A percentile compares a stretch with the other conserved stretches of the same genome.
Evolutionary conservation across 2,329 filamentous ascomycete species (phyloP).

Genomic region (Polychaeton citri): DNA sequence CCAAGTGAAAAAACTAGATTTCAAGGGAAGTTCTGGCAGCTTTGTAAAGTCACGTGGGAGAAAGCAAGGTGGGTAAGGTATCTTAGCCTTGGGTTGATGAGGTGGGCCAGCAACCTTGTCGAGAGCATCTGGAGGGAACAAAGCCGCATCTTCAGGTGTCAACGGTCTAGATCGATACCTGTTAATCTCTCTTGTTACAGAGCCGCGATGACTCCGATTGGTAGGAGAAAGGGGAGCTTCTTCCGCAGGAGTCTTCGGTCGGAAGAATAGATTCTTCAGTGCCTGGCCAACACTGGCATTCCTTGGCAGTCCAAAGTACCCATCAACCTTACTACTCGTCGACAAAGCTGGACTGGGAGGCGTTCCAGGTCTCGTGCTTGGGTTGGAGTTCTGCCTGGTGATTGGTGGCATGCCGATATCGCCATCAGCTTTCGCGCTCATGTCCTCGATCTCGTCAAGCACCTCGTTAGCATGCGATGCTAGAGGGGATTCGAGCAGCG

Average conservation of each 20-base stretch:
- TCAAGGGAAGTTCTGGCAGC: conserved; percentile 56
- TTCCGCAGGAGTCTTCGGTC: conserved; percentile 15
- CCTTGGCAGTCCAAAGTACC: conserved; percentile 49
- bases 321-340: conserved; percentile 38
- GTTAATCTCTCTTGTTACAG: conserved; percentile 6
- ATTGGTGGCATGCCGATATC: conserved; percentile 10
- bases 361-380: conserved; percentile 36
- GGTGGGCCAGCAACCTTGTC: conserved; percentile 38
- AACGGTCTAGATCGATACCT: conserved; percentile 30
- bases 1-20: conserved; percentile 83
- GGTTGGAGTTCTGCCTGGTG: conserved; percentile 28
- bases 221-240: conserved; percentile 13
- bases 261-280: conserved; percentile 45
- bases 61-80: conserved; percentile 69
- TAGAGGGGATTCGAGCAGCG: conserved; percentile 64
- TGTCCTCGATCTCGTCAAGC: conserved; percentile 47
- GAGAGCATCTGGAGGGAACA: conserved; percentile 57
- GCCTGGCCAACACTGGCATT: conserved; percentile 53
- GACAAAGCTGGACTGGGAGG: conserved; percentile 30
- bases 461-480: conserved; percentile 55
- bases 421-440: conserved; percentile 7
- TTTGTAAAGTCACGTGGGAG: conserved; percentile 46
- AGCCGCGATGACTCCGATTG: conserved; percentile 12
- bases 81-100: conserved; percentile 57
- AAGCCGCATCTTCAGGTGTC: conserved; percentile 17